Conservation (phyloP, 495 filamentous ascomycete species). For the Xylaria telfairii region DNA sequence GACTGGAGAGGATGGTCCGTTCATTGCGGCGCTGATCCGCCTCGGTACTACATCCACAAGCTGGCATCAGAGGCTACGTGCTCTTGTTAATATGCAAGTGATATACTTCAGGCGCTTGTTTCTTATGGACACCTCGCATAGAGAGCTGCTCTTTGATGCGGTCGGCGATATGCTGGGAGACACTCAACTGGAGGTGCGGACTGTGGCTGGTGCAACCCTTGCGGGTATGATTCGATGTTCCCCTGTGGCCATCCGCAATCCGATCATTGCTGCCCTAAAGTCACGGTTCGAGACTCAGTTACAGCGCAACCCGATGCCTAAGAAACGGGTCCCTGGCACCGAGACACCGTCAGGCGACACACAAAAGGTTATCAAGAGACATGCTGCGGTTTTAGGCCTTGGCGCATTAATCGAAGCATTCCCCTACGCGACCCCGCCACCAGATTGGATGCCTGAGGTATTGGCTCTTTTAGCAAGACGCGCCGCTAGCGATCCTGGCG, state of each 20-base stretch:
- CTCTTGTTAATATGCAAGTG: constrained; percentile 98
- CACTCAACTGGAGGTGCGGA: constrained; percentile 88
- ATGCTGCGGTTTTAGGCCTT: constrained; percentile 91
- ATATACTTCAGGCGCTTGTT: constrained; percentile 98
- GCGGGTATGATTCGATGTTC: constrained; percentile 99
- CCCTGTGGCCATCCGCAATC: constrained; percentile 77
- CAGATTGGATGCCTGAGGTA: constrained; percentile 91
- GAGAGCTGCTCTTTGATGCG: constrained; percentile 82
- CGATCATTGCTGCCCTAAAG: constrained; percentile 76
- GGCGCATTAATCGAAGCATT: constrained; percentile 95
- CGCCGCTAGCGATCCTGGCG: constrained; percentile 86
- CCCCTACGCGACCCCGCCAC: constrained; percentile 92
- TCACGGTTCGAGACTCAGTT: constrained; percentile 79
- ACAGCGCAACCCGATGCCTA: constrained; percentile 82
- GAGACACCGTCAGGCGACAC: constrained; percentile 83
- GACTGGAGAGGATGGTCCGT: constrained; percentile 78
- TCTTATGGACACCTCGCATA: constrained; percentile 77
- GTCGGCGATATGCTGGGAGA: constrained; percentile 95
- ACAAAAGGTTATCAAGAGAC: constrained; percentile 77
- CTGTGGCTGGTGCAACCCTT: constrained; percentile 88
- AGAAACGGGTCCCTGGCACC: constrained; percentile 66
- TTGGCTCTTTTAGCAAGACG: constrained; percentile 83
- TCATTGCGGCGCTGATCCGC: constrained; percentile 84
- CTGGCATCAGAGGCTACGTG: constrained; percentile 98
- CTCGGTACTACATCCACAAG: constrained; percentile 84